Evolutionary conservation across 768 basidiomycete genomes (phyloP), one percentile per base, ranked within the genome.

Genomic region (Inosperma sp.): DNA sequence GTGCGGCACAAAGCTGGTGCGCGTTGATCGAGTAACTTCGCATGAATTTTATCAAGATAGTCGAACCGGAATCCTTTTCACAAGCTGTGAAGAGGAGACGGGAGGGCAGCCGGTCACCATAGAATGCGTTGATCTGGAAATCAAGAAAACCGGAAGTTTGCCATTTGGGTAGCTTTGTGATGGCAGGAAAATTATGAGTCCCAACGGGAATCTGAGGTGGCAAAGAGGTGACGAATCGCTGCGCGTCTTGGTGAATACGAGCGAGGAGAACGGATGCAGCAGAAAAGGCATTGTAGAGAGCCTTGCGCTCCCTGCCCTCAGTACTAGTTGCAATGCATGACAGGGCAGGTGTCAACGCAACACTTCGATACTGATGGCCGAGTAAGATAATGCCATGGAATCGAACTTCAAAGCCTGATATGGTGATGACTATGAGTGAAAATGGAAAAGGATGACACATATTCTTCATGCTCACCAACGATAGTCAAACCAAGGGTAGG

Each of bases 1-100:
- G 41, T 65, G 52, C 25, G n/a, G 55, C 49, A 43, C 65, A 66
- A 36, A 57, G 50, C 2, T 39, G 17, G 50, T 67, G 66, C 43
- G 60, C 48, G 9, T 57, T 53, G 5, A 26, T 27, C 7, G 39
- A 57, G 46, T 66, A 65, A 29, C 43, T 17, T n/a, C 45, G 50
- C 17, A 53, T 36, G 41, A 62, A 60, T 48, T 63, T 65, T 57
- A 65, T 37, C 39, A 58, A 27, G 25, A 64, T 51, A 29, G n/a
- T n/a, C n/a, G n/a, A n/a, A n/a, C n/a, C n/a, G n/a, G n/a, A n/a
- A n/a, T n/a, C n/a, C n/a, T n/a, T n/a, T n/a, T n/a, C n/a, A n/a
- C n/a, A n/a, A n/a, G n/a, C n/a, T n/a, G n/a, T n/a, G n/a, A n/a
- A n/a, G n/a, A n/a, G n/a, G n/a, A n/a, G n/a, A n/a, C n/a, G n/a